These are phyloP conservation scores for Fusarium penzigii DNA, from an alignment of 2,329 filamentous ascomycete genomes.

Conservation along the genomic window DNA sequence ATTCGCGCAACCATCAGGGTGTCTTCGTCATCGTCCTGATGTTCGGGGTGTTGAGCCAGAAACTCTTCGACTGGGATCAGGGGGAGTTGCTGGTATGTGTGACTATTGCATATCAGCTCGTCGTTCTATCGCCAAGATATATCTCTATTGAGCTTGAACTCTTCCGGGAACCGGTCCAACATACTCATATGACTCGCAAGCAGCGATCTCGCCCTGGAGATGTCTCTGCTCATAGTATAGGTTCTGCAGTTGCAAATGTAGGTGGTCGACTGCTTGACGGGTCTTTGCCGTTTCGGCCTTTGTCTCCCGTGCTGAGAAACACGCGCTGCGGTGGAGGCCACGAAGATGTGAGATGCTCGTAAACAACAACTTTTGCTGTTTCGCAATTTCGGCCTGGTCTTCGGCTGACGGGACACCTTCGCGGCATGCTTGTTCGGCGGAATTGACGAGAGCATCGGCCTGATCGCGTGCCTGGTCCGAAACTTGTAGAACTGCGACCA, in stretches of 20 bases:
- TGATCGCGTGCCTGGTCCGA: constrained; percentile 74
- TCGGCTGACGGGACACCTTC: constrained; percentile 44
- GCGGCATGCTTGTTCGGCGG: constrained; percentile 48
- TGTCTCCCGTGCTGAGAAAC: constrained; percentile 79
- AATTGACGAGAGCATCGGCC: constrained; percentile 64
- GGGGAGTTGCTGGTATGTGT: constrained; percentile 85
- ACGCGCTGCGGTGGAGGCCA: constrained; percentile 78
- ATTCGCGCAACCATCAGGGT: constrained; percentile 87
- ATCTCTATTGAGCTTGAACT: too few relatives aligned
- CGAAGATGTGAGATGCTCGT: constrained; percentile 79
- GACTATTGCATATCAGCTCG: constrained; percentile 50
- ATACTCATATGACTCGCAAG: constrained; percentile 89
- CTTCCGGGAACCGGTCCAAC: constrained; percentile 36
- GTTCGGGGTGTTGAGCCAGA: constrained; percentile 72
- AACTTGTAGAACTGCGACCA: constrained; percentile 68
- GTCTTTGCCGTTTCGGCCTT: constrained; percentile 85
- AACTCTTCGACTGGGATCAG: constrained; percentile 85
- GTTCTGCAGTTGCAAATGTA: constrained; percentile 93
- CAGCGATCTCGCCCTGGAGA: constrained; percentile 83
- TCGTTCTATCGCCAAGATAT: too few relatives aligned
- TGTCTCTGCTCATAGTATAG: constrained; percentile 95
- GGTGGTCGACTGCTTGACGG: constrained; percentile 84
- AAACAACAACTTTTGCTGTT: constrained; percentile 77
- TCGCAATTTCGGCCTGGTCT: constrained; percentile 62
- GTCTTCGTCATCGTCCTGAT: constrained; percentile 71